phyloP scores from a whole-genome alignment of 1,284 basidiomycete genomes.

The Vanrija humicola region DNA sequence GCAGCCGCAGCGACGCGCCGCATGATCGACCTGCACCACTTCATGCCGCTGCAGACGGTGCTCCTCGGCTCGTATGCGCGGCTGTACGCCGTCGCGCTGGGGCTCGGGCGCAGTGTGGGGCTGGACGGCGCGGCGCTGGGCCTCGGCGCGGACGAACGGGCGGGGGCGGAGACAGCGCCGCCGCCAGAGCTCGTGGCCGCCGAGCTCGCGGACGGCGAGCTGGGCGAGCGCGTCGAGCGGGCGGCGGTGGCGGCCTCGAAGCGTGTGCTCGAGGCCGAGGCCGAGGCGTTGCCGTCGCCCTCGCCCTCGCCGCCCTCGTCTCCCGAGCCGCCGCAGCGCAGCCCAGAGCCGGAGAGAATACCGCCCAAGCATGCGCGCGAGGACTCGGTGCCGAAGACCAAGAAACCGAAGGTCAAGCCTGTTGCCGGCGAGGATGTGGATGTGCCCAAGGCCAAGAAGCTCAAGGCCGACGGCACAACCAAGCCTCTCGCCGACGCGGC shows the following conservation, averaged over 20 bases:
- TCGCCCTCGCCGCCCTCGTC: background rate
- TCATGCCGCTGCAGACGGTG: slow-evolving; percentile 38
- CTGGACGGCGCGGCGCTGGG: background rate
- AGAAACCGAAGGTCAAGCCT: background rate
- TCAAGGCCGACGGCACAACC: background rate
- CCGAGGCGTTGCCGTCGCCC: background rate
- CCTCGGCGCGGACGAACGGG: no score
- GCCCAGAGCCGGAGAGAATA: no score
- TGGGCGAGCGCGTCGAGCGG: slow-evolving; percentile 8
- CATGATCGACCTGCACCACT: slow-evolving; percentile 27
- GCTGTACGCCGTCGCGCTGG: slow-evolving; percentile 23
- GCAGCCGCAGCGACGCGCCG: slow-evolving; percentile 9
- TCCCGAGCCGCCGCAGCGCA: background rate
- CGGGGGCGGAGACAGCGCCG: no score
- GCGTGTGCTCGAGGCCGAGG: background rate
- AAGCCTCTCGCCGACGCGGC: no score
- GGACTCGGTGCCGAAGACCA: background rate
- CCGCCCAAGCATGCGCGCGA: background rate
- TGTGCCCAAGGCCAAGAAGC: background rate
- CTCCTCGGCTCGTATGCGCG: slow-evolving; percentile 31
- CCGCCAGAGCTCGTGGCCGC: background rate
- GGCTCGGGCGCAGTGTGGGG: slow-evolving; percentile 1
- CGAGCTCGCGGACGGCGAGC: slow-evolving; percentile 11
- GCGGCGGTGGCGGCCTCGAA: background rate
- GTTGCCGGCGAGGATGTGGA: background rate